Evolutionary conservation across 257 asterid genomes (phyloP), one percentile per base, ranked within the genome.

Genomic region (Petunia axillaris): DNA sequence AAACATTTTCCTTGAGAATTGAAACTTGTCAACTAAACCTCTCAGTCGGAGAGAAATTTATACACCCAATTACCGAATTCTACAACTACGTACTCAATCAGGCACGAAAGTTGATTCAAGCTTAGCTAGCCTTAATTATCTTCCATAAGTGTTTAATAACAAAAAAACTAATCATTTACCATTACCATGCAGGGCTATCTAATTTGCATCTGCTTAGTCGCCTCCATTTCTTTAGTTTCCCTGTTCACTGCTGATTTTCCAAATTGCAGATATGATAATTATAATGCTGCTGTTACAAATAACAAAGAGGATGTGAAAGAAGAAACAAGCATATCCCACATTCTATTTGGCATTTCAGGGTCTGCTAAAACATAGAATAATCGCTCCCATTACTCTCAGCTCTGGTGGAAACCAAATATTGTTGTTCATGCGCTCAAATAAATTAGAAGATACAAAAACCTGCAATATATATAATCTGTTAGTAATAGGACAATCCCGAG

Each of bases 381-480:
- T 0, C 76, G 82, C 36, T 39, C 64, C 8, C 66, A 35, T 52
- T 79, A 79, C n/a, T 64, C 53, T 4, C 76, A 64, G 3, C 58
- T 66, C n/a, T 79, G 82, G 82, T 79, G 82, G 82, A 65, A 44
- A 46, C 65, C 82, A 2, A 55, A 79, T 14, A 25, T 25, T 25
- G 25, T 25, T 25, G 25, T 25, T 25, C 25, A 25, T 25, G 25
- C 25, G 0, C 25, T 25, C 25, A 25, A 25, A 25, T 25, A 25
- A 25, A 25, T 25, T 25, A 25, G 25, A 25, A 25, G 25, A 25
- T 25, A 25, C 25, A 25, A 25, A 25, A 25, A 25, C 25, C 25
- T 25, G 25, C 25, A 25, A 25, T 25, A 25, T 25, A 25, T 25
- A 25, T 25, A 25, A 25, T 25, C 25, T 25, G 25, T 25, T 25